Evolutionary conservation across 2,329 filamentous ascomycete genomes (phyloP), one percentile per base, ranked within the genome.

Genomic region (Hypoxylon rubiginosum): DNA sequence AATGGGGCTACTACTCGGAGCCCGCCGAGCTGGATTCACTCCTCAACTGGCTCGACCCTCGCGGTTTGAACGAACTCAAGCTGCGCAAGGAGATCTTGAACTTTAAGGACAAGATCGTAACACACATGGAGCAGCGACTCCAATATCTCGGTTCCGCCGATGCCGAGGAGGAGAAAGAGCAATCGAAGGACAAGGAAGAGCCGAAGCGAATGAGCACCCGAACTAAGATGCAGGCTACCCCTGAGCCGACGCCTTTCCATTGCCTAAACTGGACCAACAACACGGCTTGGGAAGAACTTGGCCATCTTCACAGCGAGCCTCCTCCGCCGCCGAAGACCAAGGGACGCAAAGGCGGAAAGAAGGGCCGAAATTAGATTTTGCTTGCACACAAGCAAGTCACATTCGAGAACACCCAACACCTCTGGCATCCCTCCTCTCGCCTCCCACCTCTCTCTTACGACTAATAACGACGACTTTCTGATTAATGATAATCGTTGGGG

Each of bases 1-100:
- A 98, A 78, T 99, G 96, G 94, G 96, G 92, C 10, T 99, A 93
- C 80, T 94, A 93, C 73, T 92, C 95, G 39, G 91, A 96, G 10
- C 89, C 92, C 0, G 88, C 91, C 52, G 86, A 92, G 39, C 81
- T 99, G 4, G 92, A 96, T 66, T 87, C 86, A 56, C 85, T 99
- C 17, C 88, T 98, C 67, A 86, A 87, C 56, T 99, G 96, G 94
- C 86, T 99, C 4, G 95, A 99, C 75, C 87, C 90, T 11, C 91
- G 93, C 15, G 96, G 96, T 1, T 85, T 91, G 69, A 94, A 97
- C 69, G 96, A 99, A 80, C 82, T 91, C 68, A 94, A 93, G 76
- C 84, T 99, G 53, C 89, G 91, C 66, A 98, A 97, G 79, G 95
- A 98, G 78, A 85, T 99, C 3, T 82, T 91, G 54, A 81, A 85